Conservation (phyloP, 2,329 filamentous ascomycete genomes). For the Cadophora sp. region DNA sequence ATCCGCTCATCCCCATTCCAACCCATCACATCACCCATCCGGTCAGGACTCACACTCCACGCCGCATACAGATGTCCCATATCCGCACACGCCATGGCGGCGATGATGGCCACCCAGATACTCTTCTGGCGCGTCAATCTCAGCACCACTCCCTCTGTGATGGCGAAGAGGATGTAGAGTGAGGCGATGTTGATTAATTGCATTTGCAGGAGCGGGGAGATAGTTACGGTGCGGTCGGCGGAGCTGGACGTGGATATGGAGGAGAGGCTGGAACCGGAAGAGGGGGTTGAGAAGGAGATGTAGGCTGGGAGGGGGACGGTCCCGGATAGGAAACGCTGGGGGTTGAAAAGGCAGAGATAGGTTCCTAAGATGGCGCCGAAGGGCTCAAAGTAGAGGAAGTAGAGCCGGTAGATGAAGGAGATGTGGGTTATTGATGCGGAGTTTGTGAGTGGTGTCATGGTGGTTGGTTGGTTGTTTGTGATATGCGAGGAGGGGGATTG, state of each 20-base stretch:
- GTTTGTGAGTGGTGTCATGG: neutral
- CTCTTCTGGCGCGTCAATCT: slow-evolving; percentile 41
- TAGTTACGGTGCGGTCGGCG: slow-evolving; percentile 28
- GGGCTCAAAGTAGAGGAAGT: slow-evolving; percentile 41
- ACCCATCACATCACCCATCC: slow-evolving; percentile 36
- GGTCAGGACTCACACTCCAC: slow-evolving; percentile 44
- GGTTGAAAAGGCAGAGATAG: slow-evolving; percentile 36
- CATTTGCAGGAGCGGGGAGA: slow-evolving; percentile 38
- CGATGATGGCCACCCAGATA: slow-evolving; percentile 42
- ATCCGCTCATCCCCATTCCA: slow-evolving; percentile 50
- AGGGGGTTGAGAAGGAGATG: slow-evolving; percentile 30
- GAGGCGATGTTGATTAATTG: slow-evolving; percentile 43
- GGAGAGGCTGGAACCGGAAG: neutral
- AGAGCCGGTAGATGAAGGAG: slow-evolving; percentile 37
- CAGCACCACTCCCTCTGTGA: slow-evolving; percentile 43
- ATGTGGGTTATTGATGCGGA: slow-evolving; percentile 21
- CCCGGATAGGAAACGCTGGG: slow-evolving; percentile 33
- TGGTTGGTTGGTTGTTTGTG: neutral
- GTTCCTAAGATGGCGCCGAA: slow-evolving; percentile 36
- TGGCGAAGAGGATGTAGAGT: slow-evolving; percentile 44
- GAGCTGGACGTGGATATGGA: slow-evolving; percentile 24
- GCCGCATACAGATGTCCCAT: slow-evolving; percentile 46
- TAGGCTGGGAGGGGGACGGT: slow-evolving; percentile 35
- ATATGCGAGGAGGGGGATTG: too few species aligned
- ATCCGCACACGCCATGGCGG: slow-evolving; percentile 41